Percentiles rank a stretch among this genome's conserved stretches.
Conservation (phyloP, 2,329 filamentous ascomycete genomes). For the Calonectria hongkongensis region DNA sequence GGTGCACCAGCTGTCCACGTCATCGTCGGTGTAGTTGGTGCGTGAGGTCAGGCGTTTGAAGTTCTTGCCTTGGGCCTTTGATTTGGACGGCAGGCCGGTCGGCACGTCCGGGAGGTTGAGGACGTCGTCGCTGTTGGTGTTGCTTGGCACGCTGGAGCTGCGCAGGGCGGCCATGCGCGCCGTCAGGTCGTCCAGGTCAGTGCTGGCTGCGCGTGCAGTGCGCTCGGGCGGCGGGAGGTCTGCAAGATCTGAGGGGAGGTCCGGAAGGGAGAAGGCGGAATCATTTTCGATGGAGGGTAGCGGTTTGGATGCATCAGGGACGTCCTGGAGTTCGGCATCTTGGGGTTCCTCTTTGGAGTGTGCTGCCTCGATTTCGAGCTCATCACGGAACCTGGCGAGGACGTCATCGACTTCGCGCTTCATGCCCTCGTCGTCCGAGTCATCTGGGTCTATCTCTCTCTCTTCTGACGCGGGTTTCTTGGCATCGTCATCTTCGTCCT, state of each 20-base stretch:
- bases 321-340: slow-evolving; percentile 42
- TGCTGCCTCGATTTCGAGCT: slow-evolving; percentile 61
- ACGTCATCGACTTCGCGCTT: slow-evolving; percentile 65
- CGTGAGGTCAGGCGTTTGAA: slow-evolving; percentile 62
- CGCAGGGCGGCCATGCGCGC: slow-evolving; percentile 72
- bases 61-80: slow-evolving; percentile 35
- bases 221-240: slow-evolving; percentile 57
- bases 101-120: slow-evolving; percentile 70
- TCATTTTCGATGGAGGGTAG: slow-evolving; percentile 41
- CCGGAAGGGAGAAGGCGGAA: slow-evolving; percentile 66
- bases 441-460: slow-evolving; percentile 56
- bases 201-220: slow-evolving; percentile 48
- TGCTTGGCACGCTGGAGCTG: slow-evolving; percentile 56
- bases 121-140: slow-evolving; percentile 56
- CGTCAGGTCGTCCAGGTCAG: slow-evolving; percentile 66
- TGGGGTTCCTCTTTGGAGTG: slow-evolving; percentile 42
- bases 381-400: slow-evolving; percentile 68
- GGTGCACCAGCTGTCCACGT: slow-evolving; percentile 85
- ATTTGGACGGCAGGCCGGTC: slow-evolving; percentile 66
- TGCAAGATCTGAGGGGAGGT: slow-evolving; percentile 66
- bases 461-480: slow-evolving; percentile 22
- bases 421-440: slow-evolving; percentile 73
- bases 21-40: slow-evolving; percentile 78
- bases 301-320: slow-evolving; percentile 41
- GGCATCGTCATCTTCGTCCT: slow-evolving; percentile 43